Conservation (phyloP, 441 rosid genomes). For the Croton setiger region DNA sequence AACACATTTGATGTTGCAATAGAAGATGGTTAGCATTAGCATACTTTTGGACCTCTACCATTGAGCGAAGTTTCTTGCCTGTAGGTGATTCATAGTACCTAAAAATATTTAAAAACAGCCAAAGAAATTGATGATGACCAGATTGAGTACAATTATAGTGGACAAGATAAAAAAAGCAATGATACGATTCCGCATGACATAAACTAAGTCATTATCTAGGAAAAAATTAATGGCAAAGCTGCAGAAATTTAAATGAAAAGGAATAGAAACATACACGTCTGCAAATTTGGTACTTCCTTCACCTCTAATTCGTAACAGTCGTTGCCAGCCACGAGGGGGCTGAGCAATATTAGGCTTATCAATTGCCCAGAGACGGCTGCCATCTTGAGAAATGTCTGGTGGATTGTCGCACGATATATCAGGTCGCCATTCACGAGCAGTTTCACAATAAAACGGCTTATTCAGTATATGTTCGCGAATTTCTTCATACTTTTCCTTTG, state of each 20-base stretch:
- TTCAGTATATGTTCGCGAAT: constrained; percentile 77
- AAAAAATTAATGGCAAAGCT: not conserved
- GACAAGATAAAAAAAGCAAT: not conserved
- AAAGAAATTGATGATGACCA: not conserved
- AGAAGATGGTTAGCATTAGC: constrained; percentile 17
- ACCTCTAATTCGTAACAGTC: constrained; percentile 69
- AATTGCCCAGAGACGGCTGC: constrained; percentile 89
- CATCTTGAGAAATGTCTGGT: constrained; percentile 84
- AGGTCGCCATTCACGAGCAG: constrained; percentile 82
- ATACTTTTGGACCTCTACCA: constrained; percentile 81
- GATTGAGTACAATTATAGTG: not conserved
- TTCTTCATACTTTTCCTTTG: constrained; percentile 83
- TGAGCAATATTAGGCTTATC: constrained; percentile 89
- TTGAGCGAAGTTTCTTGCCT: constrained; percentile 89
- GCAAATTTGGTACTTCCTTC: constrained; percentile 91
- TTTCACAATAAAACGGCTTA: constrained; percentile 63
- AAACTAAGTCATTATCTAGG: not conserved
- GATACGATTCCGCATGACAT: not conserved
- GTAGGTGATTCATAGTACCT: constrained; percentile 86
- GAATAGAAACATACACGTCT: constrained; percentile 65
- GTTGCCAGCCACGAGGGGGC: constrained; percentile 92
- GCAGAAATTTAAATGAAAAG: not conserved
- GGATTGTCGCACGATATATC: constrained; percentile 72
- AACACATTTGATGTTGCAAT: not conserved
- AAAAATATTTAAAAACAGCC: constrained; percentile 26